Evolutionary conservation across 2,329 filamentous ascomycete genomes (phyloP), one percentile per base, ranked within the genome.

Genomic region (Pseudogymnoascus sp.): DNA sequence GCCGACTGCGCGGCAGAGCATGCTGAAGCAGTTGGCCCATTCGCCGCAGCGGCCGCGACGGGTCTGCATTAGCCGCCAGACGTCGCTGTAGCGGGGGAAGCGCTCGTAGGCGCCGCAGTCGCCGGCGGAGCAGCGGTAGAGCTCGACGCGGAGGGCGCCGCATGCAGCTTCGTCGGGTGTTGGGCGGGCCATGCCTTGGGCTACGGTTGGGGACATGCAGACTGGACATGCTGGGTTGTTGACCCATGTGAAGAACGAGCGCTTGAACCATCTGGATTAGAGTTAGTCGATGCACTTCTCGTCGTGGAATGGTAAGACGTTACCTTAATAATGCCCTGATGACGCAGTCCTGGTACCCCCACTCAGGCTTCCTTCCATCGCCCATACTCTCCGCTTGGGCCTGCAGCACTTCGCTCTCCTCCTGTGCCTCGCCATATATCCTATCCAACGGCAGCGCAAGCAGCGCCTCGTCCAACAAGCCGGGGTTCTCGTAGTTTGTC

Each of bases 1-100:
- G 60, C 93, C 93, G 13, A 97, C 86, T 4, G 95, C 95, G 65
- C 93, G 86, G 80, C 93, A 97, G 61, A 99, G 83, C 95, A 97
- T 97, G 78, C 89, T 93, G 78, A 99, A 99, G 81, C 93, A 97
- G 77, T 97, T 97, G 68, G 91, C 92, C 92, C 95, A 97, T 78
- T 99, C 95, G 66, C 95, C 95, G 65, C 89, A 89, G 69, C 95
- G 88, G 37, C 95, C 95, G 69, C 89, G 84, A 69, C 90, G 83
- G 29, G 91, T 96, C 75, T 97, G 89, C 46, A 99, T 79, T 65
- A 97, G 78, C 60, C 92, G 88, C 87, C 96, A 97, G 26, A 96
- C 93, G 73, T 99, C 93, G 65, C 91, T 93, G 75, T 96, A 97
- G 65, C 95, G 86, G 40, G 95, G 93, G 69, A 97, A 99, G 67